Evolutionary conservation across 352 stramenopile genomes (phyloP), one percentile per base, ranked within the genome.

Genomic region (Globisporangium carolinianum): DNA sequence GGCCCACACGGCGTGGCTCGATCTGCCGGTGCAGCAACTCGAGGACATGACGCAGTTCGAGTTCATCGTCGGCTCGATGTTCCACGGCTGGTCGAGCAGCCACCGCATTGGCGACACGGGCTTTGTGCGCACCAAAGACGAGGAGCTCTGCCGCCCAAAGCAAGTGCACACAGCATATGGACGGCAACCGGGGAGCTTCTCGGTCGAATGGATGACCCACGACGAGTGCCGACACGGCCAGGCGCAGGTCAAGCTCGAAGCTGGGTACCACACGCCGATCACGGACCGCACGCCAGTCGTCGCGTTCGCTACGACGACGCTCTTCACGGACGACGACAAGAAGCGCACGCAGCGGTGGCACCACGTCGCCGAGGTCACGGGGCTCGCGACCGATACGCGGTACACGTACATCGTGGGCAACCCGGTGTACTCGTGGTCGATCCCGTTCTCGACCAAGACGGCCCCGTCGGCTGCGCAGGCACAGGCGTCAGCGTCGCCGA

Each of bases 371-470:
- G 55, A 65, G 35, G 69, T 94, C 61, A 76, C 69, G 12, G 71
- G 74, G 6, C 70, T 96, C 32, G 73, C 83, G 42, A 74, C 78
- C 35, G 73, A 78, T 54, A 81, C 74, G 49, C 62, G 75, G 53
- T 94, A 94, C 66, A 91, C 82, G n/a, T 96, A 96, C 55, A 66
- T 79, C 17, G 84, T 96, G 15, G 86, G 84, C 45, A 89, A 90
- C 60, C 63, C 76, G 5, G 61, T 72, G 51, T 91, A 92, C 57
- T 84, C 83, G 38, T 92, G 79, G 72, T 90, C 84, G 11, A 87
- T 93, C 60, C 72, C 87, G 35, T 92, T 76, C 61, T 79, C 72
- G 6, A 90, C 83, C 37, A 89, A 85, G 62, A 93, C 84, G 37
- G 75, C 81, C 5, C 82, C 83, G 5, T 71, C 72, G 2, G 60